A percentile compares a stretch with the other conserved stretches of the same genome.
Conservation (phyloP, 805 yeast genomes). For the Yamadazyma sp. region DNA sequence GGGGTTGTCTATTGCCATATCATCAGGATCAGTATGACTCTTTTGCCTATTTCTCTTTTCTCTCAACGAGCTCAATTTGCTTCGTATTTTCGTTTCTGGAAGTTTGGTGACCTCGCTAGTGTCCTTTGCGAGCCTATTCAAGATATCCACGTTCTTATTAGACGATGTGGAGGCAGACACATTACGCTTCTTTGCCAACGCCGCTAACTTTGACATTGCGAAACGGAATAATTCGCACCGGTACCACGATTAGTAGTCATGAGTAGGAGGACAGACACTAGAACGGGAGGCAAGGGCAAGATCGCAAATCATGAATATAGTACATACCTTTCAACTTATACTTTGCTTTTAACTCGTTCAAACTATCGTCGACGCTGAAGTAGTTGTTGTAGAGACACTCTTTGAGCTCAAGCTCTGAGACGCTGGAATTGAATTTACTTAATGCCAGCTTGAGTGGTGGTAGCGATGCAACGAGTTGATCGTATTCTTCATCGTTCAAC, state of each 20-base stretch:
- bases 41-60: slow-evolving; percentile 1
- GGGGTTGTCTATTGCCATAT: not conserved
- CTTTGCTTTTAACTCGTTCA: slow-evolving; percentile 44
- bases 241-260: too few relatives aligned
- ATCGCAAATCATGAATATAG: not conserved
- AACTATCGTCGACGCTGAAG: slow-evolving; percentile 51
- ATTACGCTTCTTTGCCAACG: slow-evolving; percentile 45
- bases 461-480: slow-evolving; percentile 41
- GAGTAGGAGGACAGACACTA: too few relatives aligned
- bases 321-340: slow-evolving; percentile 18
- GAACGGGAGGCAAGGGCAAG: too few relatives aligned
- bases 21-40: slow-evolving; percentile 1
- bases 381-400: slow-evolving; percentile 61
- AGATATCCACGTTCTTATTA: slow-evolving; percentile 20
- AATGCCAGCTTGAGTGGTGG: slow-evolving; percentile 43
- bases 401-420: slow-evolving; percentile 52
- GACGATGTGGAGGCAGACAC: not conserved
- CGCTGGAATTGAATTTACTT: slow-evolving; percentile 34
- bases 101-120: not conserved
- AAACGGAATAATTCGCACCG: slow-evolving; percentile 5
- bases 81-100: slow-evolving; percentile 8
- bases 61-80: slow-evolving; percentile 1
- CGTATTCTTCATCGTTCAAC: slow-evolving; percentile 41
- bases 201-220: slow-evolving; percentile 41
- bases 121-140: slow-evolving; percentile 15